Percentiles rank a stretch among this genome's conserved stretches.
Conservation (phyloP, 768 basidiomycete genomes). For the Coprinopsis strossmayeri region DNA sequence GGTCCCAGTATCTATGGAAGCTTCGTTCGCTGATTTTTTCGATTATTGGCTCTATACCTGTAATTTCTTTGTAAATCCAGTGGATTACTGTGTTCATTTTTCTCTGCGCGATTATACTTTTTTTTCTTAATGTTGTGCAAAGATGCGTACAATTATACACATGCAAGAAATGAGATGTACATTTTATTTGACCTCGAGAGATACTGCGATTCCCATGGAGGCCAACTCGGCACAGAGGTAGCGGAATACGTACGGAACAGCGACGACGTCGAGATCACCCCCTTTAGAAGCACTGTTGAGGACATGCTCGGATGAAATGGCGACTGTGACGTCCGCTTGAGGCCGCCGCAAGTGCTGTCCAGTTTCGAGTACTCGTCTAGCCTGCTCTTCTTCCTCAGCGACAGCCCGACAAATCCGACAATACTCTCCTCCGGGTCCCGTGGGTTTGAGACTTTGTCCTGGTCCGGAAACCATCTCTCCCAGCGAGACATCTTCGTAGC, state of each 20-base stretch:
- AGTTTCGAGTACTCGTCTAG: conserved; percentile 52
- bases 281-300: conserved; percentile 58
- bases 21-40: not conserved
- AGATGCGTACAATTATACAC: not conserved
- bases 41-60: not conserved
- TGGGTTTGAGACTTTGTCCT: conserved; percentile 34
- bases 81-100: not conserved
- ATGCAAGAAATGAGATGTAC: conserved; percentile 5
- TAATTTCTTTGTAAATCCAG: not conserved
- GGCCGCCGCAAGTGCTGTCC: conserved; percentile 40
- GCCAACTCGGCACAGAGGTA: conserved; percentile 94
- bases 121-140: too few species aligned
- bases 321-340: conserved; percentile 51
- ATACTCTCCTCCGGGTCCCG: conserved; percentile 85
- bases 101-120: not conserved
- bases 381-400: conserved; percentile 54
- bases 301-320: conserved; percentile 63
- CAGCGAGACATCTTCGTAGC: conserved; percentile 83
- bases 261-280: conserved; percentile 89
- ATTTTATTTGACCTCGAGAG: conserved; percentile 62
- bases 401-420: conserved; percentile 86
- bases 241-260: conserved; percentile 91
- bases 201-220: conserved; percentile 95
- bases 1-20: not conserved
- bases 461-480: conserved; percentile 51